Percentiles rank a stretch among this genome's conserved stretches.
phyloP scores from a whole-genome alignment of 179 eudicot genomes.

The Spinacia oleracea region DNA sequence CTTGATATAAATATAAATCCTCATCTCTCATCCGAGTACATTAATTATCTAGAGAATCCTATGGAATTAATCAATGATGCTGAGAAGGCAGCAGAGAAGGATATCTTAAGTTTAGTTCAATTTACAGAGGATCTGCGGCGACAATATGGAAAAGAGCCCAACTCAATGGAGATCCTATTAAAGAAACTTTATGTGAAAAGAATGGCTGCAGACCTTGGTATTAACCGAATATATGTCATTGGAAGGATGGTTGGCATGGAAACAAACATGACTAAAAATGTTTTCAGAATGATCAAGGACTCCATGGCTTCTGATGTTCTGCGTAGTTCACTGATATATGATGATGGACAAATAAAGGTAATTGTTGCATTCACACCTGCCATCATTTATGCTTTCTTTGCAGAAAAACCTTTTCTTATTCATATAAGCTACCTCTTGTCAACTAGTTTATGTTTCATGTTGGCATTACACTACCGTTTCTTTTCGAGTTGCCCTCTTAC shows the following conservation, averaged over 20 bases:
- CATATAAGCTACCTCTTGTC: background rate
- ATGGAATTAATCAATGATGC: conserved; percentile 77
- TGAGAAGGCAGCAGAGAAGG: conserved; percentile 85
- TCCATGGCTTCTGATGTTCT: conserved; percentile 70
- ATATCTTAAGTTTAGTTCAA: conserved; percentile 78
- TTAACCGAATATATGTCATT: conserved; percentile 60
- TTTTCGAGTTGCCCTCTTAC: background rate
- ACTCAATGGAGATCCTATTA: conserved; percentile 82
- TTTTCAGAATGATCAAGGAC: conserved; percentile 71
- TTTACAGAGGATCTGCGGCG: conserved; percentile 80
- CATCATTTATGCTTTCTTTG: background rate
- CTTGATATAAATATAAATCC: conserved; percentile 81
- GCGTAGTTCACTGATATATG: conserved; percentile 55
- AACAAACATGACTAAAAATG: conserved; percentile 75
- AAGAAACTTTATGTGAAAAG: conserved; percentile 88
- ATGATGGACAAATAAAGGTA: conserved; percentile 81
- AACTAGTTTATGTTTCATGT: background rate
- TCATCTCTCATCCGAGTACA: conserved; percentile 95
- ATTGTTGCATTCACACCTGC: conserved; percentile 9
- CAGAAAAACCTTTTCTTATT: no score
- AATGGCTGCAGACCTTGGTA: conserved; percentile 98
- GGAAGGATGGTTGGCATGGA: conserved; percentile 79
- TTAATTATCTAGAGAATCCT: conserved; percentile 91
- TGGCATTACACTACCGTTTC: background rate
- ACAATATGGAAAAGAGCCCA: conserved; percentile 91